These are phyloP conservation scores for Bjerkandera adusta DNA, from an alignment of 1,284 basidiomycete genomes.

Conservation along the genomic window DNA sequence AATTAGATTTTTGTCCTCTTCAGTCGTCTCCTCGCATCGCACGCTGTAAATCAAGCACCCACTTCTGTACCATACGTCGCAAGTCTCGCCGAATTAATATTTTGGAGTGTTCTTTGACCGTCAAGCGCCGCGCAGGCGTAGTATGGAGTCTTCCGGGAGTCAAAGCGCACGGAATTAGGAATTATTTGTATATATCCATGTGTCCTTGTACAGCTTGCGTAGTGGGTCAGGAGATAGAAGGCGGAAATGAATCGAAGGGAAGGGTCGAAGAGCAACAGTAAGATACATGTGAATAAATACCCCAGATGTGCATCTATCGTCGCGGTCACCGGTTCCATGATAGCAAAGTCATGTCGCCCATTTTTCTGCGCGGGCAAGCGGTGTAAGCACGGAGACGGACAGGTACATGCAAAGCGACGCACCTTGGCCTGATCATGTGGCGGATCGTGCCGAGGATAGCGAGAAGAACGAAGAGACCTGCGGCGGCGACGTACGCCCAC, in stretches of 20 bases:
- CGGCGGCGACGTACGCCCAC: constrained; percentile 93
- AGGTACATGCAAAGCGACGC: constrained; percentile 40
- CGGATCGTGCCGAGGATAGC: constrained; percentile 88
- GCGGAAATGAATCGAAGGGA: constrained; percentile 1
- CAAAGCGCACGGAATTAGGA: no score
- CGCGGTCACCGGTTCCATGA: constrained; percentile 73
- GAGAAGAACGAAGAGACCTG: constrained; percentile 84
- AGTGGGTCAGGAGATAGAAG: no score
- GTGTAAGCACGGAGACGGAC: constrained; percentile 16
- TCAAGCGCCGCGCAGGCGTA: no score
- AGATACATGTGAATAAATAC: constrained; percentile 14
- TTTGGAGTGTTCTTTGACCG: no score
- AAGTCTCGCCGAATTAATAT: no score
- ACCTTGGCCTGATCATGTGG: constrained; percentile 93
- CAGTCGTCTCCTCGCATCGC: no score
- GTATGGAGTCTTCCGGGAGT: no score
- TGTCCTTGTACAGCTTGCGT: no score
- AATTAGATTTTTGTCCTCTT: neutral
- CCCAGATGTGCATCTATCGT: neutral
- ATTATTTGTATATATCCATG: no score
- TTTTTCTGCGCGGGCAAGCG: constrained; percentile 44
- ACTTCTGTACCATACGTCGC: no score
- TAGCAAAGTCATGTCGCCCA: constrained; percentile 82
- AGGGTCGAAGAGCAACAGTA: constrained; percentile 6
- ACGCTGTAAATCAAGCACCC: no score